Base-by-base conservation (phyloP, 2,329 filamentous ascomycete species). In the Huntiella decipiens region DNA sequence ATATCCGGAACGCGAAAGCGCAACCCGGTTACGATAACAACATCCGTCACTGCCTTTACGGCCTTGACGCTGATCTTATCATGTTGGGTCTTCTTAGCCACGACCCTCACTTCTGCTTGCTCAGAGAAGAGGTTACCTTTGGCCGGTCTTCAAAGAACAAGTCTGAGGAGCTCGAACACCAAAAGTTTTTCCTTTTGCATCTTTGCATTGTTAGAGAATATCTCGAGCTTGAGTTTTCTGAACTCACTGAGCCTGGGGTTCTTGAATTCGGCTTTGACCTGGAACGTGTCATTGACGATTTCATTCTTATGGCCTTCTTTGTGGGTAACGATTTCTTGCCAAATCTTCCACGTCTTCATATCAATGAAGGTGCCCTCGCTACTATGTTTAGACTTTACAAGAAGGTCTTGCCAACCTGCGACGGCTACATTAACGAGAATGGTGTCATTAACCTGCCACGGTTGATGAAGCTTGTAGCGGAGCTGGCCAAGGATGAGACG, bases 221-320 rank as follows among this genome's bases (percentile, higher is more conserved):
- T 58, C 66, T 98, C 55, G 91, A 95, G 61, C 66, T 96, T 59
- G 91, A 98, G 59, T 98, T 98, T 58, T 87, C 95, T 61, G 87
- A 95, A 52, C 66, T 98, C 54, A 78, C 91, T 61, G 65, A 79
- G 56, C 73, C 80, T 16, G 81, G 78, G 13, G 66, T 68, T 54
- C 67, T 94, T 54, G 69, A 66, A 36, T 87, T 95, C 55, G 67
- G 75, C 42, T 98, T 92, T 58, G 82, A 98, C 58, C 80, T 98
- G 71, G 91, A 98, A 66, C 77, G 82, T 52, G 77, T 98, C 57
- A 96, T 98, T 64, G 91, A 98, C 60, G 91, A 98, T 67, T 98
- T 98, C 62, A 96, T 98, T 59, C 74, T 98, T 51, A 95, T 98
- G 86, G 88, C 87, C 41, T 98, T 98, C 66, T 98, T 98, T 61